Evolutionary conservation across 306 rosid species (phyloP), one percentile per base, ranked within the genome.

Genomic region (Gastrolobium villosum): DNA sequence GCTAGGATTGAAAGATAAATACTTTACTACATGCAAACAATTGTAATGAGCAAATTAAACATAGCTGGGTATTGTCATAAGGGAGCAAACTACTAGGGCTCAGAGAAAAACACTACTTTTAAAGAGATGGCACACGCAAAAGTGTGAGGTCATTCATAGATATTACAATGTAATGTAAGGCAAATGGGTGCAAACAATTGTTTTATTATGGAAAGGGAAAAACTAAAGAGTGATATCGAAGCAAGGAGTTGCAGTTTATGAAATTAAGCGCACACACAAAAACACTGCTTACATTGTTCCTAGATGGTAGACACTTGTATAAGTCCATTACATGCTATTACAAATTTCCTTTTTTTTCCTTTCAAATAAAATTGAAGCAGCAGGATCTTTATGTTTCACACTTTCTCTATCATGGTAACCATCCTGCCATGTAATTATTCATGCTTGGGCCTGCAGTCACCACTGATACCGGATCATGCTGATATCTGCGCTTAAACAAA

Each of bases 391-490:
- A 41, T 10, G 81, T 37, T 40, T 31, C 45, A 10, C 14, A 45
- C 10, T 44, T 39, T 61, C 35, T 3, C 13, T 5, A 53, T 84
- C 88, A 92, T 4, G 93, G 90, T 82, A 90, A 81, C 97, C 96
- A 90, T 69, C 89, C 90, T 61, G 86, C 83, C 84, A 92, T 84
- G 84, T 88, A 90, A 84, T 89, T 89, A 81, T 46, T 92, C 92
- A 90, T 74, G 87, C 94, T 87, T 78, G 96, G 92, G 0, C 96
- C 97, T 7, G 93, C 89, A n/a, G 90, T 80, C 67, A 88, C 93
- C 70, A 85, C 88, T 77, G 89, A 57, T 72, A 89, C 88, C 11
- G 86, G 89, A 79, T 87, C 93, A 39, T 73, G 56, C 62, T 84
- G 95, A 86, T 91, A 92, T 48, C 94, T 91, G 88, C 89, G 9